Evolutionary conservation across 495 filamentous ascomycete species (phyloP), one percentile per base, ranked within the genome.

Genomic region (Aspergillus ostianus): DNA sequence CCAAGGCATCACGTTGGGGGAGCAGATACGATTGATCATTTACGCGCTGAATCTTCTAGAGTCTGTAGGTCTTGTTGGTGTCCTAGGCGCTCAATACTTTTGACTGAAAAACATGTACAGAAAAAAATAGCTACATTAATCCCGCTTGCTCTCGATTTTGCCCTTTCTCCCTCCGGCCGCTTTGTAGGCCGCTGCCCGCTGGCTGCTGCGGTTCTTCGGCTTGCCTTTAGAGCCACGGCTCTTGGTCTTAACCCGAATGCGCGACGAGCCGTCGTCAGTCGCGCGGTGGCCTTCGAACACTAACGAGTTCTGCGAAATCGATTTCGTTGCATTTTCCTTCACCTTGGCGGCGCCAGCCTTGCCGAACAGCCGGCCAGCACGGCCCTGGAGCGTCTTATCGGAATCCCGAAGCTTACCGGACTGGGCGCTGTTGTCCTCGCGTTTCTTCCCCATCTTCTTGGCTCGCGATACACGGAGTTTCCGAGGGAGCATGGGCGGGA

Each of bases 201-300:
- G 82, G 56, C 70, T 79, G 65, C 80, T 82, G 15, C 80, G 71
- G 32, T 64, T 77, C 47, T 79, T 76, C 51, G 66, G 79, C 71
- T 82, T 86, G 67, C 75, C 78, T 78, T 74, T 82, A 59, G 70
- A 80, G 20, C 77, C 79, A 15, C 80, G 81, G 56, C 85, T 87
- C 74, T 85, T 88, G 47, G 77, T 78, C 64, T 83, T 83, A 52
- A 74, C 74, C 44, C 82, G 82, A 32, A 84, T 76, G 36, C 85
- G 81, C 67, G 88, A 87, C 45, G 88, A 74, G 81, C 83, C 64
- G 78, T 86, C 51, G 72, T 85, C 64, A 73, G 72, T 91, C 19
- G 94, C 94, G 54, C 94, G 84, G 67, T 90, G 85, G 4, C 94
- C 94, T 71, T 98, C 94, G 70, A 98, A 97, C 9, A 97, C 85